Evolutionary conservation across 2,329 filamentous ascomycete species (phyloP).

Genomic region (Coniochaeta sp.): DNA sequence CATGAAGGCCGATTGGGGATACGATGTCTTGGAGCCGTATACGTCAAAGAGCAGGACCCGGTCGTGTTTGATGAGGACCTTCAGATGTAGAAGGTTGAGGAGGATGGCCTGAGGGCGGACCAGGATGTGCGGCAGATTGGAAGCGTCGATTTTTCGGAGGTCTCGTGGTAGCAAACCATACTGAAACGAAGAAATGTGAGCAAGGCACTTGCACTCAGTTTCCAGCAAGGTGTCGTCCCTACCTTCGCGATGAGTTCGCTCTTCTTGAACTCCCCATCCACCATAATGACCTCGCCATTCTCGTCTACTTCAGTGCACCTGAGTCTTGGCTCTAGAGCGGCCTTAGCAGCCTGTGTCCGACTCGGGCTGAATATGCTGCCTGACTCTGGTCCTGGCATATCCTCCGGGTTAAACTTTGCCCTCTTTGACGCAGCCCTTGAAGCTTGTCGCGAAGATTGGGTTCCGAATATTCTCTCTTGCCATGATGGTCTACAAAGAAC

Average conservation of each 20-base stretch:
- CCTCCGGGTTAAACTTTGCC: constrained; percentile 39
- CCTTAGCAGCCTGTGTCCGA: constrained; percentile 64
- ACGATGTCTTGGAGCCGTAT: constrained; percentile 68
- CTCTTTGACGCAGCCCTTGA: constrained; percentile 19
- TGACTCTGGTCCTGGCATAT: constrained; percentile 46
- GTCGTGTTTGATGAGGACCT: constrained; percentile 91
- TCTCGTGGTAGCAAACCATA: constrained; percentile 91
- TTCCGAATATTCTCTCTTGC: constrained; percentile 40
- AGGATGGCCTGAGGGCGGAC: constrained; percentile 89
- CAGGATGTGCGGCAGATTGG: constrained; percentile 88
- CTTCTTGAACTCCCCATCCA: constrained; percentile 90
- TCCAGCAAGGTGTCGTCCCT: background rate
- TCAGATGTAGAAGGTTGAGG: constrained; percentile 91
- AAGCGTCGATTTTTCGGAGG: constrained; percentile 95
- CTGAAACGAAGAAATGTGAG: constrained; percentile 33
- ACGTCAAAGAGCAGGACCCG: constrained; percentile 90
- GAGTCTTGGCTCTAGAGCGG: constrained; percentile 75
- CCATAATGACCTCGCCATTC: constrained; percentile 81
- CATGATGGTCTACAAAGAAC: constrained; percentile 26
- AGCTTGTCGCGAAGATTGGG: constrained; percentile 26
- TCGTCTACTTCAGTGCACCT: constrained; percentile 94
- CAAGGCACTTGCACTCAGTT: constrained; percentile 1
- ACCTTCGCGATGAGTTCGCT: constrained; percentile 85
- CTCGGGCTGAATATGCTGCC: constrained; percentile 59
- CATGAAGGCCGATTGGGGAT: constrained; percentile 95